Percentiles rank a stretch among this genome's conserved stretches.
These are phyloP conservation scores for Dissophora ornata DNA, from an alignment of 192 early-diverging fungal genomes.

Conservation along the genomic window DNA sequence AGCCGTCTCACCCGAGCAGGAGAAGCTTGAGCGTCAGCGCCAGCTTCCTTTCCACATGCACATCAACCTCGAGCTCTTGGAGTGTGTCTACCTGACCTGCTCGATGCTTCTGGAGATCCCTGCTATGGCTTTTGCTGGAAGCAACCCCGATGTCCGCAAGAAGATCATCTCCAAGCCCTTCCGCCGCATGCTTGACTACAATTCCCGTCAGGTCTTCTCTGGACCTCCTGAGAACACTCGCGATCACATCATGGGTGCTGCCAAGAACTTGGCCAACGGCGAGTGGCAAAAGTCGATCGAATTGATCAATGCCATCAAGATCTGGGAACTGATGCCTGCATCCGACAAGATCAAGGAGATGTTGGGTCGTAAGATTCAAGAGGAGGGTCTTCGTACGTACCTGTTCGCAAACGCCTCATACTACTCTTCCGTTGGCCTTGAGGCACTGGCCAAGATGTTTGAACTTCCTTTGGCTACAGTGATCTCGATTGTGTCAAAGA, in stretches of 20 bases:
- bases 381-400: constrained; percentile 96
- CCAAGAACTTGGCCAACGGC: constrained; percentile 89
- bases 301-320: constrained; percentile 90
- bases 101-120: constrained; percentile 99
- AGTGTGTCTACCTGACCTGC: constrained; percentile 95
- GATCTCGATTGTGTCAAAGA: constrained; percentile 84
- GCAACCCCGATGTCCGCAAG: constrained; percentile 65
- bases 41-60: constrained; percentile 99
- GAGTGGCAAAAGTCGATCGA: constrained; percentile 94
- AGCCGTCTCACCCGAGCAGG: constrained; percentile 90
- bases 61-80: constrained; percentile 98
- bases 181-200: constrained; percentile 92
- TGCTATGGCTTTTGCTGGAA: constrained; percentile 84
- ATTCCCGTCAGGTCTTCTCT: constrained; percentile 95
- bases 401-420: constrained; percentile 92
- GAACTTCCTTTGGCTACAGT: constrained; percentile 73
- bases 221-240: constrained; percentile 98
- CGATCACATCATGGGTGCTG: constrained; percentile 98
- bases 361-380: constrained; percentile 91
- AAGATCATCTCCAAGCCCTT: constrained; percentile 92
- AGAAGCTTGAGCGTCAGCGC: constrained; percentile 92
- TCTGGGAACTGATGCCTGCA: constrained; percentile 94
- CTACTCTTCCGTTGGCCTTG: constrained; percentile 89
- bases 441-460: constrained; percentile 91
- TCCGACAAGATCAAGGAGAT: constrained; percentile 90